Base-by-base conservation (phyloP, 2,329 filamentous ascomycete species). In the Nemania bipapillata region DNA sequence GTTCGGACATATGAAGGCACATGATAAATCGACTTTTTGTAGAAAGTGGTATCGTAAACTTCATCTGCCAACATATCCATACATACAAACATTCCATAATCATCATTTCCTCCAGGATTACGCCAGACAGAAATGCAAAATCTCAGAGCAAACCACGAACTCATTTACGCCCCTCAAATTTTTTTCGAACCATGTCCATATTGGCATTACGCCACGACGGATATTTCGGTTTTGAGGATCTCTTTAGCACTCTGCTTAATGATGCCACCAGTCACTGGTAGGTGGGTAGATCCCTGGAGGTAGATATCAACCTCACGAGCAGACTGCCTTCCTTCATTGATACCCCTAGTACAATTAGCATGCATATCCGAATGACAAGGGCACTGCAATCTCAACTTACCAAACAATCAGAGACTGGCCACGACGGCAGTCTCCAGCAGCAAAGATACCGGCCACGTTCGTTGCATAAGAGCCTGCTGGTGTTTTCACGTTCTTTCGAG, bases 371-470 rank as follows among this genome's bases (percentile, higher is more conserved):
- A 63, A 54, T 53, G 20, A 58, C 17, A 2, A 12, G 3, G 2
- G 26, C 57, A 11, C 0, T 20, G 20, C 49, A 50, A 5, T 26
- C 49, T 62, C 22, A 57, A 86, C 89, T 87, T 86, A 92, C 93
- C 94, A 98, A 73, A 98, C 94, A 81, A 98, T 97, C 66, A 98
- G 86, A 64, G 93, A 97, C 83, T 98, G 95, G 65, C 95, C 95
- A 78, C 95, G 91, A 70, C 94, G 92, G 82, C 95, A 97, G 82
- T 98, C 95, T 82, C 95, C 95, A 70, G 95, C 95, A 69, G 95
- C 94, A 80, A 97, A 97, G 60, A 97, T 90, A 72, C 94, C 95
- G 17, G 92, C 87, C 26, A 97, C 81, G 79, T 95, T 97, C 77
- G 95, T 97, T 77, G 87, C 87, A 82, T 97, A 97, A 78, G 94